Conservation (phyloP, 2,329 filamentous ascomycete genomes). For the Chaetothyriales sp. region DNA sequence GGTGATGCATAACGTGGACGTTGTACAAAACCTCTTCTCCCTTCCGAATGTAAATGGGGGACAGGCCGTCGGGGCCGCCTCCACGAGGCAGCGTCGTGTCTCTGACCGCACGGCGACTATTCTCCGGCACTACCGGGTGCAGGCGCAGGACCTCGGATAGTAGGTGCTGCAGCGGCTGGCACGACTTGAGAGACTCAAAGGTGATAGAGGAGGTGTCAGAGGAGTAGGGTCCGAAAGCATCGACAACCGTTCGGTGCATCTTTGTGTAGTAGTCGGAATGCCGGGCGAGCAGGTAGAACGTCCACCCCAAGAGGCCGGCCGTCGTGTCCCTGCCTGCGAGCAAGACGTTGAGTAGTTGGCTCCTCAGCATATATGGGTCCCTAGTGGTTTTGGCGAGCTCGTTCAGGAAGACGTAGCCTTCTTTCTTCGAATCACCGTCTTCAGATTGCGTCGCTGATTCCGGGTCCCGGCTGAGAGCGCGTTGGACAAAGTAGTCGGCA, state of each 20-base stretch:
- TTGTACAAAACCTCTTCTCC: constrained; percentile 32
- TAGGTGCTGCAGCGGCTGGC: constrained; percentile 24
- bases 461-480: constrained; percentile 24
- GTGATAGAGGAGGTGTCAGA: constrained; percentile 27
- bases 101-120: constrained; percentile 26
- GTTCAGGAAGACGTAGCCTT: constrained; percentile 40
- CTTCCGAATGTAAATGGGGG: constrained; percentile 27
- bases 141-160: constrained; percentile 28
- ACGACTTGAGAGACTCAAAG: constrained; percentile 30
- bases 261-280: constrained; percentile 25
- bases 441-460: too few species aligned
- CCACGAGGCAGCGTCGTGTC: constrained; percentile 36
- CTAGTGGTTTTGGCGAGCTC: constrained; percentile 34
- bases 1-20: constrained; percentile 38
- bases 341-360: constrained; percentile 38
- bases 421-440: constrained; percentile 20
- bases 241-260: constrained; percentile 24
- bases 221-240: constrained; percentile 30
- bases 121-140: constrained; percentile 34
- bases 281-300: constrained; percentile 35
- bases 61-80: constrained; percentile 44
- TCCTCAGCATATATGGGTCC: constrained; percentile 30
- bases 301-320: constrained; percentile 32
- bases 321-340: constrained; percentile 43
- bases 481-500: constrained; percentile 36